A percentile compares a stretch with the other conserved stretches of the same genome.
Conservation (phyloP, 495 filamentous ascomycete genomes). For the Neurospora sp. region DNA sequence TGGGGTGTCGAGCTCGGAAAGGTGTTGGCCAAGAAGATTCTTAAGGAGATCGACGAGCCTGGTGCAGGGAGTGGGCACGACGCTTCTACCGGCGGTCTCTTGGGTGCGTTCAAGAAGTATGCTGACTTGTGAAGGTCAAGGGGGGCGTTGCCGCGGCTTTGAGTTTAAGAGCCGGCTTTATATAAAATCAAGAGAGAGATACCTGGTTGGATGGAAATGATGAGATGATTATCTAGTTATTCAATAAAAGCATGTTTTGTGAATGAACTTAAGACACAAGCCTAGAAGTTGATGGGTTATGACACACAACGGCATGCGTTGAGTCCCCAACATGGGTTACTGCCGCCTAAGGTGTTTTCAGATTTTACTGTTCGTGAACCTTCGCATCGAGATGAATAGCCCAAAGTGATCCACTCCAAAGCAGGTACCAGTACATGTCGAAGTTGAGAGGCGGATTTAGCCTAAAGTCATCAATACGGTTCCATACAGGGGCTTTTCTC, state of each 20-base stretch:
- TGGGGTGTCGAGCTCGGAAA: constrained; percentile 99
- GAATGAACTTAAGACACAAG: neutral
- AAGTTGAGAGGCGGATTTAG: neutral
- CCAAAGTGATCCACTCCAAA: neutral
- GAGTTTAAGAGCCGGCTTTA: neutral
- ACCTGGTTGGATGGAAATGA: neutral
- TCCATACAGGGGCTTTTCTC: neutral
- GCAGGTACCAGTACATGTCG: neutral
- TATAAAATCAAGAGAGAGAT: neutral
- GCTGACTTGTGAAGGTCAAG: constrained; percentile 5
- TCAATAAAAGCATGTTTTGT: neutral
- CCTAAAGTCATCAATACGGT: neutral
- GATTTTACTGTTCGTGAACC: neutral
- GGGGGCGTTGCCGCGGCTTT: neutral
- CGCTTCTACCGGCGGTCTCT: constrained; percentile 74
- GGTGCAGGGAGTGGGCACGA: constrained; percentile 68
- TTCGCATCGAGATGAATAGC: neutral
- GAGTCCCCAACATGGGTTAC: neutral
- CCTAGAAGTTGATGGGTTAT: neutral
- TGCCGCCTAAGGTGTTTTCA: neutral
- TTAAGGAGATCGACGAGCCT: constrained; percentile 63
- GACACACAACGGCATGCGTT: neutral
- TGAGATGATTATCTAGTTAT: neutral
- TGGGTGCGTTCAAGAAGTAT: constrained; percentile 66
- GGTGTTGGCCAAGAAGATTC: constrained; percentile 85